A percentile compares a stretch with the other conserved stretches of the same genome.
Evolutionary conservation across 2,329 filamentous ascomycete genomes (phyloP).

Genomic region (Pseudocercospora fuligena): DNA sequence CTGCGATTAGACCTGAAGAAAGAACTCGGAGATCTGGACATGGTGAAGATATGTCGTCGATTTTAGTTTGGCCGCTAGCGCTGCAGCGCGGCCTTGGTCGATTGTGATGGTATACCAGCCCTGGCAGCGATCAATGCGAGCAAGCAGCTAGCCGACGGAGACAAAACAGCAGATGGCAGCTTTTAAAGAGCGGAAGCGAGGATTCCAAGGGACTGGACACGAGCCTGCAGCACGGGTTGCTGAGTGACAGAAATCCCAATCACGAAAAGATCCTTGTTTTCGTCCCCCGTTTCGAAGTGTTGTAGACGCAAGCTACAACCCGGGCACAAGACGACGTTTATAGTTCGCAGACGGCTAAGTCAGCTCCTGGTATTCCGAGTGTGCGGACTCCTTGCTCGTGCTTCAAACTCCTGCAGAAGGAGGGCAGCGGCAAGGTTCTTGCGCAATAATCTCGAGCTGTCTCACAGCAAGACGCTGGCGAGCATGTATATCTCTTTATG

Average conservation of each 20-base stretch:
- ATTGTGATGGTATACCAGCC: neutral
- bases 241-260: slow-evolving; percentile 1
- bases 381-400: slow-evolving; percentile 3
- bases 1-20: slow-evolving; percentile 29
- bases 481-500: neutral
- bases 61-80: neutral
- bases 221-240: neutral
- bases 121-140: neutral
- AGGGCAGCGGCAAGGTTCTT: no score
- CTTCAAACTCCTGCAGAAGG: neutral
- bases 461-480: neutral
- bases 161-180: neutral
- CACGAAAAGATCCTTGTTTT: neutral
- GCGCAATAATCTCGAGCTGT: no score
- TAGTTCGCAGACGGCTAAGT: neutral
- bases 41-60: slow-evolving; percentile 9
- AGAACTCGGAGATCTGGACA: slow-evolving; percentile 26
- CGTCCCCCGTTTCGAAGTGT: neutral
- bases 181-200: slow-evolving; percentile 1
- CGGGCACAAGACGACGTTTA: slow-evolving; percentile 3
- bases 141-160: slow-evolving; percentile 2
- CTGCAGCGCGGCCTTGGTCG: neutral
- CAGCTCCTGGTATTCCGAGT: neutral
- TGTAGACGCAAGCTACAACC: slow-evolving; percentile 1
- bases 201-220: neutral